A percentile compares a stretch with the other conserved stretches of the same genome.
phyloP scores from a whole-genome alignment of 176 grass and related monocot species.

The Oryza punctata region DNA sequence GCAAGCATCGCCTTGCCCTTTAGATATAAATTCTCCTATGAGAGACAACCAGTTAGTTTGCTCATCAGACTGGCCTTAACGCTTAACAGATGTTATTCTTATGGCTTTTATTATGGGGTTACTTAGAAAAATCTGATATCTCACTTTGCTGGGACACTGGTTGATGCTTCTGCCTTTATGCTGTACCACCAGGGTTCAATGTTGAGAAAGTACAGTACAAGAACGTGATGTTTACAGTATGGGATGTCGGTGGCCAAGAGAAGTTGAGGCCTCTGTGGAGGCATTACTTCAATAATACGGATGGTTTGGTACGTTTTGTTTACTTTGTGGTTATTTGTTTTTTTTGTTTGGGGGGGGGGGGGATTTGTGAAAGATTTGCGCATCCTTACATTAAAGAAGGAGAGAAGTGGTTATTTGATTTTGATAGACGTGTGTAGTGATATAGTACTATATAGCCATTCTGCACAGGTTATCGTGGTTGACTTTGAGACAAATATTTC shows the following conservation, averaged over 20 bases:
- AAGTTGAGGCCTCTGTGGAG: conserved; percentile 83
- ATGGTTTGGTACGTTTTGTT: conserved; percentile 65
- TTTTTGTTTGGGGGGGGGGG: too few species aligned
- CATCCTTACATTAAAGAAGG: neutral
- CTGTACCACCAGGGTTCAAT: conserved; percentile 62
- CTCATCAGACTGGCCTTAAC: neutral
- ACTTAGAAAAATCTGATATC: neutral
- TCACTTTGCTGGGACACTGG: neutral
- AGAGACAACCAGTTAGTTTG: conserved; percentile 14
- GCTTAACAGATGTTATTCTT: neutral
- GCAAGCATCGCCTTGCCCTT: neutral
- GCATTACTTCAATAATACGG: conserved; percentile 82
- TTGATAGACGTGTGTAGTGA: neutral
- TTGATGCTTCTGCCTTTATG: neutral
- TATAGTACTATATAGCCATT: neutral
- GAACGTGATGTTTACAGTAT: conserved; percentile 81
- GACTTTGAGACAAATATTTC: conserved; percentile 14
- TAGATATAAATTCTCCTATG: neutral
- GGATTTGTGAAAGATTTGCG: neutral
- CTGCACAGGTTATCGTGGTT: conserved; percentile 10
- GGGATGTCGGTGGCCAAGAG: conserved; percentile 89
- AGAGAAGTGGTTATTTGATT: neutral
- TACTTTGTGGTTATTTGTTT: neutral
- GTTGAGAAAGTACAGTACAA: conserved; percentile 89
- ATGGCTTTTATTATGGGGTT: neutral